Evolutionary conservation across 2,329 filamentous ascomycete genomes (phyloP), one percentile per base, ranked within the genome.

Genomic region (Pyrenophora graminea): DNA sequence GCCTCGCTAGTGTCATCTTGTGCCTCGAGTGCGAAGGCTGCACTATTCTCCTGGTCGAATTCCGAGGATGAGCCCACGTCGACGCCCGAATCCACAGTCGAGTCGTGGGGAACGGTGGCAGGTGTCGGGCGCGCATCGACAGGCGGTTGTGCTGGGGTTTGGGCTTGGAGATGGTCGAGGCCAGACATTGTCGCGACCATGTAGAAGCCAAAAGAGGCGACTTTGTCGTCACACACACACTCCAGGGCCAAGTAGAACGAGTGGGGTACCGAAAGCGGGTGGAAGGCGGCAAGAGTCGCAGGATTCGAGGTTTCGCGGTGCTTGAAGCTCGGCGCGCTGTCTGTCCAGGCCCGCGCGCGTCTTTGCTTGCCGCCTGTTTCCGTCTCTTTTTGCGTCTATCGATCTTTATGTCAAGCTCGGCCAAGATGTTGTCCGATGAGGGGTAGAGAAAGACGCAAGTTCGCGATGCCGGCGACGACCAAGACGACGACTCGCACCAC

Each of bases 21-120:
- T 3, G 58, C 58, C 31, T 59, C 48, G 10, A 63, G 39, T 33
- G 61, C 36, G 37, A 61, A 43, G 32, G 58, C 34, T 4, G 52
- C 63, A 34, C 53, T 51, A 37, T 60, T 63, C 4, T 63, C 59
- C 33, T 66, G 61, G 39, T 61, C 59, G 21, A 61, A 58, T 17
- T 56, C 56, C 21, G 45, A 51, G 3, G 47, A 51, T 2, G 55
- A 51, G 13, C 53, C 55, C 1, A 42, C 45, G 17, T 63, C 58
- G 19, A 63, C 46, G n/a, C 56, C 61, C 5, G 61, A 63, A 31
- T 63, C 58, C 10, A 48, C 31, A 6, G 43, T 38, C 3, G 43
- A 18, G 7, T 36, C 10, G 6, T 41, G 43, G 12, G 37, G 36
- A n/a, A n/a, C 18, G 9, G 38, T 19, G 5, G 43, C 19, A 30